Evolutionary conservation across 768 basidiomycete genomes (phyloP).

Genomic region (Termitomyces sp.): DNA sequence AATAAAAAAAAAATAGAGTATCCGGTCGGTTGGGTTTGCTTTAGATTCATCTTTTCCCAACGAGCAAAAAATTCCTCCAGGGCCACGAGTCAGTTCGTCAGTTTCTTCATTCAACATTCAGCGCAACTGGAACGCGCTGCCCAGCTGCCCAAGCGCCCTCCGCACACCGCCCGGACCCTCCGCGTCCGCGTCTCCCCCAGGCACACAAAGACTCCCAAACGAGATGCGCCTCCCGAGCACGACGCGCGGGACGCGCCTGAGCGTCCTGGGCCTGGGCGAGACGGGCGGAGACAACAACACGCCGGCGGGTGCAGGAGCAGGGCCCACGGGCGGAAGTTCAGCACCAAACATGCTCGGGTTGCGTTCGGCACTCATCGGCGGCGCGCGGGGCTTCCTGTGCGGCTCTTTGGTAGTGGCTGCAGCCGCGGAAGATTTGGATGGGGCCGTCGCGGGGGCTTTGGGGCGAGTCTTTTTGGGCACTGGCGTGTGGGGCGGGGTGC

Average conservation of each 20-base stretch:
- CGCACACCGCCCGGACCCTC: conserved; percentile 21
- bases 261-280: conserved; percentile 30
- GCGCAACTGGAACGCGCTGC: conserved; percentile 68
- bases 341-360: conserved; percentile 65
- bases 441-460: conserved; percentile 14
- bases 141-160: conserved; percentile 32
- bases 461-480: conserved; percentile 14
- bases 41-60: too few relatives aligned
- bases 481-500: conserved; percentile 16
- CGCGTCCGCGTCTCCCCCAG: conserved; percentile 30
- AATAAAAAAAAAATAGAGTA: neutral
- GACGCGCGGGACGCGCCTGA: conserved; percentile 44
- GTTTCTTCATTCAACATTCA: conserved; percentile 18
- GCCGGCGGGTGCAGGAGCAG: conserved; percentile 11
- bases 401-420: conserved; percentile 1
- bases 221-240: conserved; percentile 56
- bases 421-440: conserved; percentile 11
- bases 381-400: conserved; percentile 15
- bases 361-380: conserved; percentile 46
- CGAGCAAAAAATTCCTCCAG: neutral
- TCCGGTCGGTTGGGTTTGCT: neutral
- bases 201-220: conserved; percentile 46
- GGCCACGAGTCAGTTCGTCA: neutral
- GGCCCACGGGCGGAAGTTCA: conserved; percentile 42
- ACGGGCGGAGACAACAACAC: conserved; percentile 5